Conservation (phyloP, 768 basidiomycete species). For the Tricholomella constricta region DNA sequence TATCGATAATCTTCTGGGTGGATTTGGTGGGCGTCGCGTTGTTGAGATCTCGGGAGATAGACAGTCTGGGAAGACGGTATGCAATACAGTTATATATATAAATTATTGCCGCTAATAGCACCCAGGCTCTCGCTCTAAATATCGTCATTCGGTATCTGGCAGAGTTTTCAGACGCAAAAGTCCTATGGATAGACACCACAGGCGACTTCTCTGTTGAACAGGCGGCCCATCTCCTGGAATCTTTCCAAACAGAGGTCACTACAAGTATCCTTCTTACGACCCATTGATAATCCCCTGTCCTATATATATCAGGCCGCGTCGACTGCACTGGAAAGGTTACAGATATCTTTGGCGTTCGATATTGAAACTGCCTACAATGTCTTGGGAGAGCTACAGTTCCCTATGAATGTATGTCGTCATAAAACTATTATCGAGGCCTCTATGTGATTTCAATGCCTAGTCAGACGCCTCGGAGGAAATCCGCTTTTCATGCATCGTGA, state of each 20-base stretch:
- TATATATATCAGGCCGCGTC: constrained; percentile 23
- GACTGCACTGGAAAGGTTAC: constrained; percentile 53
- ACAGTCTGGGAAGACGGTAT: constrained; percentile 70
- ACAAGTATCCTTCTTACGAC: neutral
- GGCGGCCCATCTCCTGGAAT: constrained; percentile 39
- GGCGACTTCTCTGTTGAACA: constrained; percentile 64
- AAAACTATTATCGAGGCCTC: neutral
- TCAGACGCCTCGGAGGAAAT: constrained; percentile 5
- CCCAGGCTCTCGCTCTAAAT: constrained; percentile 64
- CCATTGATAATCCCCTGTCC: constrained; percentile 3
- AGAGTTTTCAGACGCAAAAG: constrained; percentile 34
- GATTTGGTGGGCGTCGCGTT: constrained; percentile 52
- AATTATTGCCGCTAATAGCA: neutral
- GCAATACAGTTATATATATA: constrained; percentile 22
- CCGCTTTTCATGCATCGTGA: constrained; percentile 50
- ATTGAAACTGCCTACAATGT: constrained; percentile 53
- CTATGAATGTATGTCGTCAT: constrained; percentile 24
- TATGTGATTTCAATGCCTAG: constrained; percentile 8
- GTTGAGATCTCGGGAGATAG: constrained; percentile 71
- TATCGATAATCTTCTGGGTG: constrained; percentile 55
- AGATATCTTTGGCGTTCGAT: constrained; percentile 60
- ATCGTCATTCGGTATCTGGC: constrained; percentile 56
- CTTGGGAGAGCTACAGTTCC: constrained; percentile 44
- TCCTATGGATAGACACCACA: constrained; percentile 72
- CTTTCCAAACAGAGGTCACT: constrained; percentile 26